Percentiles rank a stretch among this genome's conserved stretches.
These are phyloP conservation scores for Nicotiana tomentosiformis DNA, from an alignment of 257 asterid species.

Conservation along the genomic window DNA sequence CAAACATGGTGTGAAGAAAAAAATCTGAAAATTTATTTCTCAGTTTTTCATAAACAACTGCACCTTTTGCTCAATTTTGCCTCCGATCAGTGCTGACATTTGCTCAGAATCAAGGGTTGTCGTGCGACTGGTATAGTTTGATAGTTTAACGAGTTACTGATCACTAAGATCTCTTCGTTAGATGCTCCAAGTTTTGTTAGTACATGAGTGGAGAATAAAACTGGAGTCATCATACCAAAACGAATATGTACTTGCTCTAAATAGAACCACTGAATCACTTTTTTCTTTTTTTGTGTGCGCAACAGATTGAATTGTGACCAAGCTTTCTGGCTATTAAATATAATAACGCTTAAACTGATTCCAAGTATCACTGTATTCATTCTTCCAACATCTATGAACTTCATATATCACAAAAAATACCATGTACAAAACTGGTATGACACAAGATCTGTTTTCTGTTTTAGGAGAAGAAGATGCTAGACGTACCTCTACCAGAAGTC, in stretches of 20 bases:
- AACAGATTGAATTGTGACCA: neutral
- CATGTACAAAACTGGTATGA: neutral
- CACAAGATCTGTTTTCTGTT: neutral
- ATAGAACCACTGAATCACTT: neutral
- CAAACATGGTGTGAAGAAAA: neutral
- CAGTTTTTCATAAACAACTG: neutral
- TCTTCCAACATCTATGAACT: neutral
- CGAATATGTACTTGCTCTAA: neutral
- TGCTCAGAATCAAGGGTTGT: neutral
- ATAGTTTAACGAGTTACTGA: neutral
- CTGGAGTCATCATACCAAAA: neutral
- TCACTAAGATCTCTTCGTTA: neutral
- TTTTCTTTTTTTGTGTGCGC: neutral
- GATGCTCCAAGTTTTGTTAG: neutral
- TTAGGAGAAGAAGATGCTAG: neutral
- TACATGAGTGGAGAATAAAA: neutral
- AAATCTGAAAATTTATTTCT: neutral
- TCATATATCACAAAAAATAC: neutral
- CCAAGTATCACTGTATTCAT: neutral
- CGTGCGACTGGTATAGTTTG: neutral
- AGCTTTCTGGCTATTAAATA: neutral
- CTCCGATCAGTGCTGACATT: neutral
- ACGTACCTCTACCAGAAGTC: conserved; percentile 34
- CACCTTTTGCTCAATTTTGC: neutral
- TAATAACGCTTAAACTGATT: neutral